A percentile compares a stretch with the other conserved stretches of the same genome.
These are phyloP conservation scores for Harrya chromipes DNA, from an alignment of 768 basidiomycete genomes.

Conservation along the genomic window DNA sequence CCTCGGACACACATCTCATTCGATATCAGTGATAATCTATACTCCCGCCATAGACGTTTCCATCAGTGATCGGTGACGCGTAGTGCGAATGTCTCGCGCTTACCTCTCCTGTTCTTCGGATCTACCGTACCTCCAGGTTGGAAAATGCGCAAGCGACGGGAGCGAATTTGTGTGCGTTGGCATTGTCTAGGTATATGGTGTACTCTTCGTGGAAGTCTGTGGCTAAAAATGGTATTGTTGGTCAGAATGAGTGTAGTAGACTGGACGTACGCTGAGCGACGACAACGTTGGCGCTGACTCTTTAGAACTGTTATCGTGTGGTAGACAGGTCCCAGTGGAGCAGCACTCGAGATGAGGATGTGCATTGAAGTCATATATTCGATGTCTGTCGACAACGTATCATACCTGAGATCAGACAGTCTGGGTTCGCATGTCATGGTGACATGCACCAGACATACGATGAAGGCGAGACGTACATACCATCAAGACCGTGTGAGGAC, in stretches of 20 bases:
- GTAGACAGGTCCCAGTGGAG: constrained; percentile 47
- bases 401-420: too few relatives aligned
- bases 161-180: constrained; percentile 52
- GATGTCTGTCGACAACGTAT: too few relatives aligned
- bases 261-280: constrained; percentile 54
- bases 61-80: neutral
- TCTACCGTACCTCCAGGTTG: constrained; percentile 71
- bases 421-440: too few relatives aligned
- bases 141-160: constrained; percentile 69
- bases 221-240: too few relatives aligned
- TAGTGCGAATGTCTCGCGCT: neutral
- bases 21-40: constrained; percentile 28
- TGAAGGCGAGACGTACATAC: too few relatives aligned
- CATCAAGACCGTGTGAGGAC: too few relatives aligned
- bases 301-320: constrained; percentile 39
- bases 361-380: too few relatives aligned
- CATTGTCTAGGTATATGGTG: constrained; percentile 35
- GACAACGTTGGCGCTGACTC: constrained; percentile 38
- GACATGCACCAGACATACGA: too few relatives aligned
- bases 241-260: too few relatives aligned
- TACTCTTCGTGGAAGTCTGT: too few relatives aligned
- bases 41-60: too few relatives aligned
- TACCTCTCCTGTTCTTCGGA: constrained; percentile 55
- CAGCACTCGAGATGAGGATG: too few relatives aligned
- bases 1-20: constrained; percentile 83